phyloP scores from a whole-genome alignment of 306 rosid species.

The Cicer bijugum region DNA sequence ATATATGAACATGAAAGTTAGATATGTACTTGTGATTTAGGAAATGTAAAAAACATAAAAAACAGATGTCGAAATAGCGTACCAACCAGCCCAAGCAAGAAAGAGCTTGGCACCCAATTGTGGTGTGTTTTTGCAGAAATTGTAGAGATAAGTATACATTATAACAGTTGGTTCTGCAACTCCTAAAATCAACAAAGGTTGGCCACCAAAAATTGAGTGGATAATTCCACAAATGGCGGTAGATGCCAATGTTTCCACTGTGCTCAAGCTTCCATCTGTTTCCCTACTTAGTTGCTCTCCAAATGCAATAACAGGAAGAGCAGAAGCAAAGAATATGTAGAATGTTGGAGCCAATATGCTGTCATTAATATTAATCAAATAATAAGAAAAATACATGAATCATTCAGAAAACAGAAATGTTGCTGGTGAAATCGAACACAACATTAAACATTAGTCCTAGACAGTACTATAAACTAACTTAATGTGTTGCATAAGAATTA shows the following conservation, averaged over 20 bases:
- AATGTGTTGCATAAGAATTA: not conserved
- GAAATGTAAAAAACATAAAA: not conserved
- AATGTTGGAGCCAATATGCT: constrained; percentile 88
- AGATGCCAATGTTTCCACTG: constrained; percentile 89
- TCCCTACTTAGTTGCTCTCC: constrained; percentile 83
- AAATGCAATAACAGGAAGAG: constrained; percentile 89
- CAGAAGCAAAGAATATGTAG: constrained; percentile 91
- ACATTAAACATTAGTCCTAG: not conserved
- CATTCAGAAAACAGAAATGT: not conserved
- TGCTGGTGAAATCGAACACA: not conserved
- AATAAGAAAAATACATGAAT: not conserved
- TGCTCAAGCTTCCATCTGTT: constrained; percentile 92
- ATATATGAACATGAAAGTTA: constrained; percentile 21
- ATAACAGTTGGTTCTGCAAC: constrained; percentile 98
- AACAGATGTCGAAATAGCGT: constrained; percentile 29
- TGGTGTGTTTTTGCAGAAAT: constrained; percentile 59
- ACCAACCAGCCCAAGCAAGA: constrained; percentile 87
- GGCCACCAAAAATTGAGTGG: constrained; percentile 90
- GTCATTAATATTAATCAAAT: constrained; percentile 19
- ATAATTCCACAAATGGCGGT: constrained; percentile 89
- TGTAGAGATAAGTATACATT: constrained; percentile 79
- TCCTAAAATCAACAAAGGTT: constrained; percentile 88
- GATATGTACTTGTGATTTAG: not conserved
- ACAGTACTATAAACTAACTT: not conserved
- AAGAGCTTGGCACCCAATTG: constrained; percentile 66